Base-by-base conservation (phyloP, 352 stramenopile species). In the Phytophthora fragariaefolia region DNA sequence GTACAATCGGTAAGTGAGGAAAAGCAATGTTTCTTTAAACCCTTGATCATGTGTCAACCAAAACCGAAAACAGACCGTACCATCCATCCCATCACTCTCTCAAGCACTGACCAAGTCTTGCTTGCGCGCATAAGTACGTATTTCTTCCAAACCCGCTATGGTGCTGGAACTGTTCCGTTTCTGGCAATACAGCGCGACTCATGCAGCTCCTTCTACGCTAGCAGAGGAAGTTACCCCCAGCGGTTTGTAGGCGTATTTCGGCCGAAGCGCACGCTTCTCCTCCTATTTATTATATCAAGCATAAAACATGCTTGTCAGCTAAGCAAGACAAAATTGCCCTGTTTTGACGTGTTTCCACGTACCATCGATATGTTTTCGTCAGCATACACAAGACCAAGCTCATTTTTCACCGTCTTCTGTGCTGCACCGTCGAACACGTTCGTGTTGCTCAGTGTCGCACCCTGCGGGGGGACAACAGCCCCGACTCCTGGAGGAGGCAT, bases 211-310 rank as follows among this genome's bases (percentile, higher is more conserved):
- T 15, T 23, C 58, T 20, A 49, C 58, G 47, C 63, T 52, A 30
- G 45, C 26, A n/a, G 43, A 15, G 17, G 45, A 47, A 63, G 47
- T 50, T 28, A 56, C 53, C 22, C 63, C 43, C 1, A 76, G 34
- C 56, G 77, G 62, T 13, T 89, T 83, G 73, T 92, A 92, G 1
- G 71, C 81, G 60, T 93, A 95, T 48, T 93, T 90, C 46, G 85
- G 85, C 63, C 86, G 79, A 26, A 92, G 63, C 22, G 87, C 87
- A 22, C 87, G 83, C 62, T 91, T 93, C 46, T 95, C 87, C 63
- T 95, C 87, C 86, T 95, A 36, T 2, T 46, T 13, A 53, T 23
- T 6, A 26, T 38, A 34, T 18, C 46, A 50, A 10, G 13, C 47
- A n/a, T n/a, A n/a, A n/a, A 34, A n/a, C 9, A 45, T 40, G n/a